These are phyloP conservation scores for Candida ponderosae DNA, from an alignment of 805 yeast species.

Conservation along the genomic window DNA sequence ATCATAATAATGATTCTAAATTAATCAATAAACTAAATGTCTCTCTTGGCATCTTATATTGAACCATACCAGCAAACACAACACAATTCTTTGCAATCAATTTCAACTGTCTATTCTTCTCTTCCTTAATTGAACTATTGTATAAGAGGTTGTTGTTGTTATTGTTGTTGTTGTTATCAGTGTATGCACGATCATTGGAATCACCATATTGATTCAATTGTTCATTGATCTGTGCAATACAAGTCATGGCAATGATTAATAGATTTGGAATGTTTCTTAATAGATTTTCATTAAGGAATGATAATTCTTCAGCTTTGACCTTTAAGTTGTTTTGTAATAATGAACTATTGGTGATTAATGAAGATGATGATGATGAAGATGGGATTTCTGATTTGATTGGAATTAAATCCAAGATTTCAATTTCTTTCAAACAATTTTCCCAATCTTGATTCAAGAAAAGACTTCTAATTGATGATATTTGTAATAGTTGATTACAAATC, in stretches of 20 bases:
- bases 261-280: conserved; percentile 75
- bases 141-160: no score
- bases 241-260: conserved; percentile 74
- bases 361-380: conserved; percentile 19
- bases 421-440: conserved; percentile 45
- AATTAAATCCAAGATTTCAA: conserved; percentile 55
- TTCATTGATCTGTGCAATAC: conserved; percentile 52
- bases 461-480: conserved; percentile 61
- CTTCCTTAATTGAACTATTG: conserved; percentile 36
- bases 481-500: conserved; percentile 57
- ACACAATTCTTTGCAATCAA: conserved; percentile 78
- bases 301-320: conserved; percentile 59
- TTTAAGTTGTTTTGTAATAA: conserved; percentile 46
- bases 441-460: conserved; percentile 47
- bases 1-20: conserved; percentile 39
- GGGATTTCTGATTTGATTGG: conserved; percentile 41
- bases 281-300: conserved; percentile 58
- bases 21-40: conserved; percentile 64
- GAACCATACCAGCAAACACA: conserved; percentile 93
- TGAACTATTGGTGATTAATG: conserved; percentile 14
- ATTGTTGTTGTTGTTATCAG: background rate
- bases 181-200: no score
- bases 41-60: conserved; percentile 84
- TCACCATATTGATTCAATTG: conserved; percentile 21
- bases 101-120: conserved; percentile 46